Evolutionary conservation across 108 stramenopile species (phyloP).

Genomic region (Phaeodactylum tricornutum): DNA sequence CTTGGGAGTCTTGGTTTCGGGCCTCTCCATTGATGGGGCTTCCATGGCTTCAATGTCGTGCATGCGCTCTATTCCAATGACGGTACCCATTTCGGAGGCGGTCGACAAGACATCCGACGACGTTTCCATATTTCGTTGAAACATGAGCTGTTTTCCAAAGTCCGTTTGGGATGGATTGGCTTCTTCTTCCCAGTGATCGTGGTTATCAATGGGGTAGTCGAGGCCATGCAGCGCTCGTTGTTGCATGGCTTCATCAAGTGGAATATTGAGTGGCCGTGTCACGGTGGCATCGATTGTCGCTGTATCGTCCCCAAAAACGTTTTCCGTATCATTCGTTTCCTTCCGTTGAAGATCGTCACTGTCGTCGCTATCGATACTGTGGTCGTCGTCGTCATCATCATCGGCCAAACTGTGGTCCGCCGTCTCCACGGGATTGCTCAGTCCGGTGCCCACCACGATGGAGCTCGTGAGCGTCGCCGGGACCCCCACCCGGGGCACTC

Average conservation of each 20-base stretch:
- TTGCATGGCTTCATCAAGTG: no score
- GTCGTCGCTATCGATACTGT: background rate
- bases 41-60: no score
- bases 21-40: slow-evolving; percentile 22
- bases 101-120: slow-evolving; percentile 34
- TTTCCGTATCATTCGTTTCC: background rate
- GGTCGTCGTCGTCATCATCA: background rate
- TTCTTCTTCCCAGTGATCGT: slow-evolving; percentile 14
- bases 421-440: background rate
- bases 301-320: background rate
- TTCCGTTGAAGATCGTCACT: background rate
- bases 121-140: slow-evolving; percentile 1
- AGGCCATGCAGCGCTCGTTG: no score
- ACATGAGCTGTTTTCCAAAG: slow-evolving; percentile 6
- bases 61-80: no score
- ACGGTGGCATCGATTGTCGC: background rate
- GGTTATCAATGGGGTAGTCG: no score
- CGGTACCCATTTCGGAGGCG: slow-evolving; percentile 45
- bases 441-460: background rate
- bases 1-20: slow-evolving; percentile 23
- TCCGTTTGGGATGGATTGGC: slow-evolving; percentile 5
- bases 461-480: background rate
- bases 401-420: background rate
- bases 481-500: background rate
- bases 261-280: no score